Base-by-base conservation (phyloP, 2,329 filamentous ascomycete genomes). In the Fusarium succisae region DNA sequence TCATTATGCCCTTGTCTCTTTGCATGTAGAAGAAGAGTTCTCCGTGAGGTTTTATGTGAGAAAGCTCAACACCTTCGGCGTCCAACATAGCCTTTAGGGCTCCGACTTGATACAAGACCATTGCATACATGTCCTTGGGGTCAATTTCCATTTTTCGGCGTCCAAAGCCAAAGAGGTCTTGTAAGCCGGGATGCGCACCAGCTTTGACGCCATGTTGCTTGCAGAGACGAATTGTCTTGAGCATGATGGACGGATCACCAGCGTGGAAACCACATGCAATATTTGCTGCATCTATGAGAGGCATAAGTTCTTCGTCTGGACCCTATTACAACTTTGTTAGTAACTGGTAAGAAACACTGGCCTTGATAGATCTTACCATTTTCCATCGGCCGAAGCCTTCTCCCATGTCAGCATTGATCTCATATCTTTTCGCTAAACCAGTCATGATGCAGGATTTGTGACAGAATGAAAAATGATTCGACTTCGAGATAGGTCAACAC, bases 81-180 rank as follows among this genome's bases (percentile, higher is more conserved):
- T 89, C 86, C 6, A 92, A 82, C 69, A 92, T 89, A 3, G 82
- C 90, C 69, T 89, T 86, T 5, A 92, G 82, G 0, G 90, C 89
- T 5, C 91, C 91, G 39, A 92, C 86, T 77, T 92, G 91, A 79
- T 92, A 92, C 38, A 90, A 80, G 2, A 88, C 84, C 70, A 88
- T 86, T 13, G 89, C 88, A 3, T 87, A 88, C 69, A 89, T 82
- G 73, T 91, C 89, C 24, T 88, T 87, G 2, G 87, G 84, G 2
- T 84, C 81, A 75, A 92, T 84, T 50, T 88, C 87, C 79, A 92
- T 91, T 70, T 89, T 87, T 24, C 91, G 85, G 5, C 91, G 84
- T 6, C 91, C 91, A 74, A 92, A 92, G 14, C 91, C 91, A 80
- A 90, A 86, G 28, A 91, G 84, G 77, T 92, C 91, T n/a, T 88